Evolutionary conservation across 129 eudicot genomes (phyloP).

Genomic region (Flaveria ramosissima): DNA sequence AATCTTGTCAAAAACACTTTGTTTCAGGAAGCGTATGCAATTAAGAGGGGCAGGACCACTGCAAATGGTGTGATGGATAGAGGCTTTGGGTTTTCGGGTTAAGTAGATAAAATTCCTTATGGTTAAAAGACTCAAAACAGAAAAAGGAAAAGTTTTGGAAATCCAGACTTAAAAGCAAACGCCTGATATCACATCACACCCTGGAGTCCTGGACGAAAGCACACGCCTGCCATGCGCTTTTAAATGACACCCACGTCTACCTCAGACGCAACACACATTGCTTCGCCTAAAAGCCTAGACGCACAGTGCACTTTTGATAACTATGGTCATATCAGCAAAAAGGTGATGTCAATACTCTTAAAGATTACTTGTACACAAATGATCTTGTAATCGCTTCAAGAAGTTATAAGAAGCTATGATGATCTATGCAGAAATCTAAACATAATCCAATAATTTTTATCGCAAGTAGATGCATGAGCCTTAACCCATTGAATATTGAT

Average conservation of each 20-base stretch:
- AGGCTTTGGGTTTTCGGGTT: background rate
- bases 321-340: slow-evolving; percentile 16
- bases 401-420: background rate
- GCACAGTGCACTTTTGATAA: background rate
- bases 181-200: background rate
- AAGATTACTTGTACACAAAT: slow-evolving; percentile 2
- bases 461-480: background rate
- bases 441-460: slow-evolving; percentile 5
- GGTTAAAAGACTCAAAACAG: background rate
- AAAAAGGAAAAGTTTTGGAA: background rate
- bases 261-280: background rate
- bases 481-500: background rate
- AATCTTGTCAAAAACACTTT: no score
- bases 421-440: background rate
- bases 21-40: background rate
- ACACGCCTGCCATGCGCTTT: background rate
- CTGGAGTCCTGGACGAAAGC: no score
- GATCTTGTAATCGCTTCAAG: background rate
- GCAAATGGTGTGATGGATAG: background rate
- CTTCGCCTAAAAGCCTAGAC: background rate
- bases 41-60: background rate
- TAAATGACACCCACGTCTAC: background rate
- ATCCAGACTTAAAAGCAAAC: background rate
- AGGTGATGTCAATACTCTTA: background rate
- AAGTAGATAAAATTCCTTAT: background rate